Conservation (phyloP, 176 grass and related monocot genomes). For the Paspalum vaginatum region DNA sequence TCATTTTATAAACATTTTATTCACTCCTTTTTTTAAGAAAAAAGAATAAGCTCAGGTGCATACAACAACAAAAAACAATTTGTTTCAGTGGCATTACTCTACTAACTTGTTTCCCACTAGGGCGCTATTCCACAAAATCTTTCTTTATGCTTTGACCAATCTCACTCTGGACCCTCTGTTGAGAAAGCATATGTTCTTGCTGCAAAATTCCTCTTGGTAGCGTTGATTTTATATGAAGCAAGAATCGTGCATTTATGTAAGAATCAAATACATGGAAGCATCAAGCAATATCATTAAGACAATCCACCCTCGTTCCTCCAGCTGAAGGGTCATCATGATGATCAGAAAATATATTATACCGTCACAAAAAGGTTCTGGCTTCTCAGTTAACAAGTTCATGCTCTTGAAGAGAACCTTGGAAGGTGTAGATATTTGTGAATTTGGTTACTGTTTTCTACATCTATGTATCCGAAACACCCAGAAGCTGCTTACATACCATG, state of each 20-base stretch:
- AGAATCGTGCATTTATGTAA: neutral
- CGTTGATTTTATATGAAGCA: neutral
- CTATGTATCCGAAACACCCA: too few relatives aligned
- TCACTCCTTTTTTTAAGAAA: too few relatives aligned
- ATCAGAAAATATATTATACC: neutral
- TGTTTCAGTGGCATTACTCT: too few relatives aligned
- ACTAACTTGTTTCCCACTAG: too few relatives aligned
- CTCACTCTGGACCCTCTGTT: too few relatives aligned
- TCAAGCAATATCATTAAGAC: neutral
- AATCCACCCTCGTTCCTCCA: neutral
- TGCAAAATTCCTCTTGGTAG: neutral
- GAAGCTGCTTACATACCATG: neutral
- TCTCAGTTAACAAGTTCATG: neutral
- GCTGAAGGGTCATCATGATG: neutral
- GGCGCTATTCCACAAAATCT: too few relatives aligned
- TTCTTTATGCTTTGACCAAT: too few relatives aligned
- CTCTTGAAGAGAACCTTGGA: neutral
- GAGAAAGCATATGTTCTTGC: constrained; percentile 20
- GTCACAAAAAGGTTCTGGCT: neutral
- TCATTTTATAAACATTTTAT: too few relatives aligned
- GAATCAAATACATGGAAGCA: constrained; percentile 1
- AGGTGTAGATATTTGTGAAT: neutral
- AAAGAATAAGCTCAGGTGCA: too few relatives aligned
- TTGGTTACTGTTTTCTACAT: neutral
- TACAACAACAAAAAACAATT: too few relatives aligned